These are phyloP conservation scores for Hypoxylon sp. DNA, from an alignment of 2,329 filamentous ascomycete species.

Conservation along the genomic window DNA sequence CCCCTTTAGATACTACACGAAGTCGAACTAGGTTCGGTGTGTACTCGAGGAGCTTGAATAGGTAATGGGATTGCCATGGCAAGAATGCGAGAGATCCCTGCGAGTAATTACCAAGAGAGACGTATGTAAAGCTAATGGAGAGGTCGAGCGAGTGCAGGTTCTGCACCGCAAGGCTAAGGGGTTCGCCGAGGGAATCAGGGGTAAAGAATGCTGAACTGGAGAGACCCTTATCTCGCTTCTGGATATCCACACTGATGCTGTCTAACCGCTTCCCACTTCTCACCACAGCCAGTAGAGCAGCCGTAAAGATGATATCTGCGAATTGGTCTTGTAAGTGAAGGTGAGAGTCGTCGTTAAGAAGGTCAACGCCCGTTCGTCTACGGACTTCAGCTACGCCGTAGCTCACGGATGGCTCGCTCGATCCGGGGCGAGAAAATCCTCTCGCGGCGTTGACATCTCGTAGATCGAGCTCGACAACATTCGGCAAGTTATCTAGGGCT, in stretches of 20 bases:
- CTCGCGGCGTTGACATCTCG: constrained; percentile 36
- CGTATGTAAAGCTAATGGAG: constrained; percentile 46
- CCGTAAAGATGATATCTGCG: constrained; percentile 47
- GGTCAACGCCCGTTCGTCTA: constrained; percentile 44
- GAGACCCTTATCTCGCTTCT: constrained; percentile 40
- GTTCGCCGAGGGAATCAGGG: constrained; percentile 35
- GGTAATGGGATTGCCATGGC: constrained; percentile 46
- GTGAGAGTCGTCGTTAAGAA: constrained; percentile 29
- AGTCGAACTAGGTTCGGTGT: constrained; percentile 46
- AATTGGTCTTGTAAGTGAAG: constrained; percentile 46
- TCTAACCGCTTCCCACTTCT: constrained; percentile 37
- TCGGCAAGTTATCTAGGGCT: constrained; percentile 41
- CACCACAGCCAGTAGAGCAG: constrained; percentile 42
- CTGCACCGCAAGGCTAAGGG: constrained; percentile 36
- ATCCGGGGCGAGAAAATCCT: constrained; percentile 25
- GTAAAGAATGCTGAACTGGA: constrained; percentile 48
- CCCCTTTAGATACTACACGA: constrained; percentile 40
- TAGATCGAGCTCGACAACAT: constrained; percentile 43
- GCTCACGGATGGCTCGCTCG: constrained; percentile 37
- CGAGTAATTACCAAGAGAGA: constrained; percentile 38
- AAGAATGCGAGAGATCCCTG: constrained; percentile 44
- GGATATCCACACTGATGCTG: constrained; percentile 42
- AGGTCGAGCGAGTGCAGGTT: constrained; percentile 44
- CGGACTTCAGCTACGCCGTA: constrained; percentile 42
- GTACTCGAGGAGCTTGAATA: constrained; percentile 45